Conservation (phyloP, 768 basidiomycete species). For the Suillus alpinus region DNA sequence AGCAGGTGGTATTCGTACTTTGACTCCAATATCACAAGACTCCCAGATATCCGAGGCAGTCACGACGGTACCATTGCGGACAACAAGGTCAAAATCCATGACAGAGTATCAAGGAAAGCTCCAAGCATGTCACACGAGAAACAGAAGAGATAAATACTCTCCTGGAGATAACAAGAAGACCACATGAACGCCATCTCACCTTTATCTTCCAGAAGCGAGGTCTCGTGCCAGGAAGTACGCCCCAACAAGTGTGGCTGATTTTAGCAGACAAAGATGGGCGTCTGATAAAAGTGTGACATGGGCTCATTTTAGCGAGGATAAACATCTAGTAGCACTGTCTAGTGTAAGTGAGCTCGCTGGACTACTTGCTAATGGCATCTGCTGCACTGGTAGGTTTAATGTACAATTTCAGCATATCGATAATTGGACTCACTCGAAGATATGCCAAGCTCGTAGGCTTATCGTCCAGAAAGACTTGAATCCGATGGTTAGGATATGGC, state of each 20-base stretch:
- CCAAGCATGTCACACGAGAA: neutral
- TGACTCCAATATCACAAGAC: constrained; percentile 30
- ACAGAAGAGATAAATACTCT: neutral
- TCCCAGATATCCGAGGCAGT: constrained; percentile 15
- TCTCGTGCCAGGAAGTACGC: constrained; percentile 1
- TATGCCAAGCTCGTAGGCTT: neutral
- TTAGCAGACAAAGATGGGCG: neutral
- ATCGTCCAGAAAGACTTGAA: neutral
- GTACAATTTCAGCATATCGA: neutral
- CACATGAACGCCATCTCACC: neutral
- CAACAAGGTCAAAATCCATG: constrained; percentile 14
- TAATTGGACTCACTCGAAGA: neutral
- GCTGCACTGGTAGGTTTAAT: neutral
- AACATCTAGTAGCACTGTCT: neutral
- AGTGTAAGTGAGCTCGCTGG: neutral
- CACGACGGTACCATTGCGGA: constrained; percentile 16
- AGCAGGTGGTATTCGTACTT: neutral
- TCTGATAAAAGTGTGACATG: neutral
- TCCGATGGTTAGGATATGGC: neutral
- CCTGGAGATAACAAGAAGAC: constrained; percentile 2
- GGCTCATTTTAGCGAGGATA: neutral
- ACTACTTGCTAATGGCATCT: neutral
- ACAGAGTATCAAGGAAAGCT: neutral
- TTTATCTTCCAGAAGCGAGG: neutral
- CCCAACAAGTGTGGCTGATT: neutral